A percentile compares a stretch with the other conserved stretches of the same genome.
Conservation (phyloP, 139 green algal genomes). For the Chlamydomonas incerta region DNA sequence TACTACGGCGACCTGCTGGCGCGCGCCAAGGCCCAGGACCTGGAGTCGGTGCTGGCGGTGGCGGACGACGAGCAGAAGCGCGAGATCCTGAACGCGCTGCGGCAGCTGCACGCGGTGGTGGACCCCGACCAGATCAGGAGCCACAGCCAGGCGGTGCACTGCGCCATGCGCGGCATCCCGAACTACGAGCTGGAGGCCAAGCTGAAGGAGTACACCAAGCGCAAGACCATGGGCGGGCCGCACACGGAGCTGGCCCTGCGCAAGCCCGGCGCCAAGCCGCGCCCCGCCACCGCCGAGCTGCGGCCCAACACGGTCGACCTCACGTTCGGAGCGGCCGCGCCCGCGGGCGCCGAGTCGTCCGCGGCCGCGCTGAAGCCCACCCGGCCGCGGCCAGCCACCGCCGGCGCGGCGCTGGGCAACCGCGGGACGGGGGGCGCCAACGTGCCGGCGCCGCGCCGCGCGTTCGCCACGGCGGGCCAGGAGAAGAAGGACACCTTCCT, state of each 20-base stretch:
- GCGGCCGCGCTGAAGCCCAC: slow-evolving; percentile 1
- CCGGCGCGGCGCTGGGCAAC: neutral
- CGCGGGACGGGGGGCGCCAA: neutral
- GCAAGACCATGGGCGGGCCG: slow-evolving; percentile 48
- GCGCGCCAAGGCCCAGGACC: slow-evolving; percentile 6
- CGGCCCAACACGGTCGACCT: neutral
- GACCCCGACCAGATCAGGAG: slow-evolving; percentile 24
- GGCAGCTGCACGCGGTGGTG: slow-evolving; percentile 32
- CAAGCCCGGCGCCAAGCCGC: neutral
- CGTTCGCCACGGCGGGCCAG: neutral
- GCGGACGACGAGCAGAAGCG: slow-evolving; percentile 40
- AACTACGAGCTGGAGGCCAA: slow-evolving; percentile 26
- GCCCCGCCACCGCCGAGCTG: neutral
- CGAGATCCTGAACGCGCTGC: slow-evolving; percentile 43
- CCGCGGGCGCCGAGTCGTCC: neutral
- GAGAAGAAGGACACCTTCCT: slow-evolving; percentile 38
- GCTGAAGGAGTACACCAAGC: slow-evolving; percentile 19
- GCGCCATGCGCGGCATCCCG: slow-evolving; percentile 9
- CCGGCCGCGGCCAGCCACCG: slow-evolving; percentile 5
- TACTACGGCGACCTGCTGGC: slow-evolving; percentile 52
- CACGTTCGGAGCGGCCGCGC: neutral
- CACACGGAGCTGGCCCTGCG: neutral
- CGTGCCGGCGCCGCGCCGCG: neutral
- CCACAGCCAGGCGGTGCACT: slow-evolving; percentile 46
- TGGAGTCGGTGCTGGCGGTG: slow-evolving; percentile 27